Conservation (phyloP, 2,329 filamentous ascomycete species). For the Colletotrichum sp. region DNA sequence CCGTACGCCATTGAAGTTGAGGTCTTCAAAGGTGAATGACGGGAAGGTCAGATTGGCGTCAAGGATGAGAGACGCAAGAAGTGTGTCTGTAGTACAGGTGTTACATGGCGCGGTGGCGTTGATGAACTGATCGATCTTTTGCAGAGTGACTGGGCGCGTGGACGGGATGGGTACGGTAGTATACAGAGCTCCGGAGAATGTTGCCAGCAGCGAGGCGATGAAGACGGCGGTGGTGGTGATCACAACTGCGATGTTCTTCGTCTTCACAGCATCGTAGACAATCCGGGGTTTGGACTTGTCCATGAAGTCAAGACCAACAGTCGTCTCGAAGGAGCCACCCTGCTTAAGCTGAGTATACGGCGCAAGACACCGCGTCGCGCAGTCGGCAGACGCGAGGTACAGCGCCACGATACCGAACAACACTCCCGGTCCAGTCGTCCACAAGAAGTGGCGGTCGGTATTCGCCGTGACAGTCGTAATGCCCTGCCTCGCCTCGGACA, state of each 20-base stretch:
- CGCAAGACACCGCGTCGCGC: slow-evolving; percentile 34
- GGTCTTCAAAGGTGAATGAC: slow-evolving; percentile 37
- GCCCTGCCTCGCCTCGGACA: slow-evolving; percentile 33
- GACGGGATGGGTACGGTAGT: slow-evolving; percentile 30
- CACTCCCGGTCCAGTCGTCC: slow-evolving; percentile 37
- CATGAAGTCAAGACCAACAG: slow-evolving; percentile 35
- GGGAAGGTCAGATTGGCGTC: slow-evolving; percentile 38
- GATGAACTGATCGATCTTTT: slow-evolving; percentile 33
- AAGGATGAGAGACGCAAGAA: slow-evolving; percentile 38
- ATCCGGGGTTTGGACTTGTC: slow-evolving; percentile 33
- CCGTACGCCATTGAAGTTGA: slow-evolving; percentile 25
- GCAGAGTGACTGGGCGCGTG: slow-evolving; percentile 26
- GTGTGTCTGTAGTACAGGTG: slow-evolving; percentile 30
- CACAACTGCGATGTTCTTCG: slow-evolving; percentile 30
- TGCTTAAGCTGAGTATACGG: slow-evolving; percentile 35
- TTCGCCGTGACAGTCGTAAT: slow-evolving; percentile 31
- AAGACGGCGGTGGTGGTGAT: slow-evolving; percentile 30
- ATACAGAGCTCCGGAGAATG: slow-evolving; percentile 37
- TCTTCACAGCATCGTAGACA: slow-evolving; percentile 29
- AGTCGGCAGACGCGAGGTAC: slow-evolving; percentile 36
- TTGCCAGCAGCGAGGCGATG: slow-evolving; percentile 33
- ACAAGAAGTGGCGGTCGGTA: slow-evolving; percentile 35
- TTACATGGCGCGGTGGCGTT: slow-evolving; percentile 25
- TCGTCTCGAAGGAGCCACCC: slow-evolving; percentile 30
- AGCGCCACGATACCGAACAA: slow-evolving; percentile 31